These are phyloP conservation scores for Sapria himalayana DNA, from an alignment of 345 rosid species.

Conservation along the genomic window DNA sequence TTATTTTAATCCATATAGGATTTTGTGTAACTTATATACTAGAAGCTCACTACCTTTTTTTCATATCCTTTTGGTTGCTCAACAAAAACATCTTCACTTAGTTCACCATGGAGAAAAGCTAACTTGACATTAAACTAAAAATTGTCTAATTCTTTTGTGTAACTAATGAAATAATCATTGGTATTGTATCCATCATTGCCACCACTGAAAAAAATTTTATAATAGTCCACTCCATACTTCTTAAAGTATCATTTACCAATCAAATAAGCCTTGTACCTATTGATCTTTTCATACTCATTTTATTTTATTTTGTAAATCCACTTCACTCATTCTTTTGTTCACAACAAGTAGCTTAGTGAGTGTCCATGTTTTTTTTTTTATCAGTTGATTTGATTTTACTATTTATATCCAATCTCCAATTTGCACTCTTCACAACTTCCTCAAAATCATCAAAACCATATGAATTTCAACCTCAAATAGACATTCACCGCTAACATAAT, in stretches of 20 bases:
- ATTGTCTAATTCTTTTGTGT: background rate
- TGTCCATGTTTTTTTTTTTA: background rate
- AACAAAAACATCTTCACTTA: too few species aligned
- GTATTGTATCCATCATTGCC: too few species aligned
- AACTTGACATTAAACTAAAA: background rate
- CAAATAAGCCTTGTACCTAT: background rate
- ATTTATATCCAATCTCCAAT: too few species aligned
- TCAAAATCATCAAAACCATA: background rate
- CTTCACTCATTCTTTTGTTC: background rate
- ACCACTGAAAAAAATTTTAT: too few species aligned
- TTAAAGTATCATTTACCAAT: background rate
- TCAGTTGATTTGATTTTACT: background rate
- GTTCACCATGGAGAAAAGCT: background rate
- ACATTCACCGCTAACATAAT: background rate
- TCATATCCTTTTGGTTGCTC: background rate
- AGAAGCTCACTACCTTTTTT: background rate
- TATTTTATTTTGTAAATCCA: conserved; percentile 2
- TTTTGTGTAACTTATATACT: background rate
- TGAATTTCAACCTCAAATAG: too few species aligned
- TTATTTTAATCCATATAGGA: too few species aligned
- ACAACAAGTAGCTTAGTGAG: background rate
- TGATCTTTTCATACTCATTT: background rate
- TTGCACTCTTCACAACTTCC: background rate
- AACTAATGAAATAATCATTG: too few species aligned
- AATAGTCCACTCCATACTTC: too few species aligned